These are phyloP conservation scores for Aspergillus spinulosporus DNA, from an alignment of 2,329 filamentous ascomycete species.

Conservation along the genomic window DNA sequence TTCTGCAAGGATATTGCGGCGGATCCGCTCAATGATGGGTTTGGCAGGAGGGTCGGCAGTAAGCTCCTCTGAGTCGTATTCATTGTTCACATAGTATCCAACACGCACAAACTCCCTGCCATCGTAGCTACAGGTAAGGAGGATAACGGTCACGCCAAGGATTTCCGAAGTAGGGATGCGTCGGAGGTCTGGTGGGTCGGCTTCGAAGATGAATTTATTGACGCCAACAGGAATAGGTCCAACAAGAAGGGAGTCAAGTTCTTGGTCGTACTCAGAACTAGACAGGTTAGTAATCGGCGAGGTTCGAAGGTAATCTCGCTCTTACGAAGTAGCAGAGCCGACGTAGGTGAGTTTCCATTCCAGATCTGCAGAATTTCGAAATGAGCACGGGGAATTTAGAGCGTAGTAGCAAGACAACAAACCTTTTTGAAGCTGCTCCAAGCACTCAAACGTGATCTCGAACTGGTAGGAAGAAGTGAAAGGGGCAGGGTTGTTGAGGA, in stretches of 20 bases:
- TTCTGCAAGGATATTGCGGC: constrained; percentile 88
- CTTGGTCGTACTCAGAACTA: constrained; percentile 95
- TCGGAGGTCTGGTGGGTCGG: constrained; percentile 83
- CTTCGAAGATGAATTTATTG: constrained; percentile 98
- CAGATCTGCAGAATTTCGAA: constrained; percentile 63
- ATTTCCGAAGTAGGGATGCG: constrained; percentile 95
- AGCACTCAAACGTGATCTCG: constrained; percentile 97
- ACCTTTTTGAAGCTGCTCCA: constrained; percentile 94
- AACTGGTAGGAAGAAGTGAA: constrained; percentile 94
- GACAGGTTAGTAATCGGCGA: constrained; percentile 24
- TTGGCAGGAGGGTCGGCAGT: constrained; percentile 86
- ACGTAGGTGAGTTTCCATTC: constrained; percentile 99
- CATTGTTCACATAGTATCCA: constrained; percentile 99
- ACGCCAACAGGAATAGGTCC: constrained; percentile 96
- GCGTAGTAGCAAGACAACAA: constrained; percentile 15
- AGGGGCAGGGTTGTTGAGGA: constrained; percentile 93
- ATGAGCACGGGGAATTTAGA: constrained; percentile 19
- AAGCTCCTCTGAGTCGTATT: constrained; percentile 91
- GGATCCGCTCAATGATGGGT: constrained; percentile 87
- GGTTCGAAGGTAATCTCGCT: not conserved
- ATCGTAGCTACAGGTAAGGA: constrained; percentile 95
- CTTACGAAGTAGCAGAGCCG: constrained; percentile 94
- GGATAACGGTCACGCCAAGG: constrained; percentile 92
- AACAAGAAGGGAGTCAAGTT: constrained; percentile 93
- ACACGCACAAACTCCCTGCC: constrained; percentile 95